Base-by-base conservation (phyloP, 176 grass and related monocot species). In the Phragmites australis region DNA sequence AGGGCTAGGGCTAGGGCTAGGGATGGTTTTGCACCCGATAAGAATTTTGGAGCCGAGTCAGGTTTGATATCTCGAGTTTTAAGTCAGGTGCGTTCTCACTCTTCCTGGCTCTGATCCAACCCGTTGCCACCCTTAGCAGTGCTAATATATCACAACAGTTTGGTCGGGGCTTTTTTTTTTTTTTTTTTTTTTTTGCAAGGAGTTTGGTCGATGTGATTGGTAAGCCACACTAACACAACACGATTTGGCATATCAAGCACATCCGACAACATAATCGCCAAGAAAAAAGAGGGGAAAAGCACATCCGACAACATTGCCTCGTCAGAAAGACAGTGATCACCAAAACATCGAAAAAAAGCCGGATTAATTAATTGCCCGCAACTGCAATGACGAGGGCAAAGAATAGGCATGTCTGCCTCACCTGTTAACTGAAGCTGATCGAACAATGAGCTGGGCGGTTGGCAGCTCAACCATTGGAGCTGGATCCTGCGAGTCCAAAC, bases 401-500 rank as follows among this genome's bases (percentile, higher is more conserved):
- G 19, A 52, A 52, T 32, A 7, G 21, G 32, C 50, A 22, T 9
- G 21, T 6, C 32, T 74, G 21, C 52, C 53, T 44, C 15, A 61
- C 6, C 21, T 31, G 73, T 26, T 51, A 48, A 70, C 32, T 30
- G 5, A 44, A n/a, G 52, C 22, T 73, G 47, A 68, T 50, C 30
- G 3, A 60, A 45, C 40, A 45, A 3, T 12, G 13, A 21, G 34
- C 30, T 17, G 14, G 48, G 52, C 60, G 8, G 77, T 81, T 75
- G 77, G 70, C 29, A 6, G 70, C 43, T 47, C 70, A 81, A 68
- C 77, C 2, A 65, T 60, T 42, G n/a, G 16, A 40, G 46, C 32
- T 21, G 45, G 22, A 75, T 17, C 59, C 25, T 46, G 8, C 21
- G 34, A 61, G 25, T 67, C 69, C 6, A 67, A 39, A 26, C 39